Percentiles rank a stretch among this genome's conserved stretches.
Conservation (phyloP, 2,329 filamentous ascomycete species). For the Aspergillus transmontanensis region DNA sequence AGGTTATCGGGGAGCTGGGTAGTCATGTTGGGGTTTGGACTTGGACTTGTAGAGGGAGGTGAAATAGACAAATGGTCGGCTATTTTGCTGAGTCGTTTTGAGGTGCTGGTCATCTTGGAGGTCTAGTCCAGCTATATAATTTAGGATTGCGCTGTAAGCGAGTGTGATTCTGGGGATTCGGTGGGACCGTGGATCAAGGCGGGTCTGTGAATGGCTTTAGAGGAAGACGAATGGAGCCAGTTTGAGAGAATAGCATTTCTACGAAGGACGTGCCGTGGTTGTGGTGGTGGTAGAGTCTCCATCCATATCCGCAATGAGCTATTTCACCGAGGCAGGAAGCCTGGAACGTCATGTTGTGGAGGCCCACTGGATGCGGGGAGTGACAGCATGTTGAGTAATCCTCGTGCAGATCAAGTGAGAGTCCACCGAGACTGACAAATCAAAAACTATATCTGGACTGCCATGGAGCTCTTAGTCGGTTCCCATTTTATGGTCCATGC, state of each 20-base stretch:
- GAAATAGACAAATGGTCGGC: neutral
- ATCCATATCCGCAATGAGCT: neutral
- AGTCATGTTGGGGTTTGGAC: slow-evolving; percentile 6
- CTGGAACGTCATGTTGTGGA: neutral
- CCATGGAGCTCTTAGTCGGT: neutral
- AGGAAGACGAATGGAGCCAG: neutral
- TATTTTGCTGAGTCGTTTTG: slow-evolving; percentile 5
- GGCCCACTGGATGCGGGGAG: neutral
- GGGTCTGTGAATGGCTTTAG: neutral
- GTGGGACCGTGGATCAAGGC: neutral
- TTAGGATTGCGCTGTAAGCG: neutral
- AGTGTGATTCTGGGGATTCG: neutral
- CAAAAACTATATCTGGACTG: neutral
- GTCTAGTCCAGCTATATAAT: neutral
- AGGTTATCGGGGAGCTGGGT: slow-evolving; percentile 36
- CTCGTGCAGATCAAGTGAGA: neutral
- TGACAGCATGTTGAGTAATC: neutral
- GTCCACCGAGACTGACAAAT: neutral
- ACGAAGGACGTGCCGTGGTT: neutral
- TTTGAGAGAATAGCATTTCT: neutral
- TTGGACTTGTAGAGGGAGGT: neutral
- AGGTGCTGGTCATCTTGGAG: slow-evolving; percentile 7
- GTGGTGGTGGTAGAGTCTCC: neutral
- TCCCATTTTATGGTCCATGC: too few species aligned
- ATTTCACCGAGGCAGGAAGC: neutral